phyloP scores from a whole-genome alignment of 768 basidiomycete species.

The Neoboletus subvelutipes region DNA sequence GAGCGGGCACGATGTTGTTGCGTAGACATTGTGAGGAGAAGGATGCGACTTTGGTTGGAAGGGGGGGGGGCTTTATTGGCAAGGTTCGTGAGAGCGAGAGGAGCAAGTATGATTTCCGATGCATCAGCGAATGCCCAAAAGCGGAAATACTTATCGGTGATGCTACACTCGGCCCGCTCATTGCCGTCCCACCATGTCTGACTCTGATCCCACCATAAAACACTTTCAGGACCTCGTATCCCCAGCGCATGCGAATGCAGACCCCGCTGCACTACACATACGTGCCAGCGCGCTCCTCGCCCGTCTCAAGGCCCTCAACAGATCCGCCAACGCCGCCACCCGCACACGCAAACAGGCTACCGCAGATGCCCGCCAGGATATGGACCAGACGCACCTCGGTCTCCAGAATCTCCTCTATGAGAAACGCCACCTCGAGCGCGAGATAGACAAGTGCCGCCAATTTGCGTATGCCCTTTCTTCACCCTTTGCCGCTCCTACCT shows the following conservation, averaged over 20 bases:
- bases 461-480: slow-evolving; percentile 59
- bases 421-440: slow-evolving; percentile 84
- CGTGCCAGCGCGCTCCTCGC: slow-evolving; percentile 76
- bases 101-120: slow-evolving; percentile 3
- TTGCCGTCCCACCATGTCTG: slow-evolving; percentile 25
- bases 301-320: slow-evolving; percentile 76
- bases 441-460: slow-evolving; percentile 90
- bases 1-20: slow-evolving; percentile 57
- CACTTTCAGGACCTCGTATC: slow-evolving; percentile 65
- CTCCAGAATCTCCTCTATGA: slow-evolving; percentile 88
- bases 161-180: slow-evolving; percentile 7
- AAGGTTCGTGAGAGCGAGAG: slow-evolving; percentile 15
- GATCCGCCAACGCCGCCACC: slow-evolving; percentile 68
- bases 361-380: slow-evolving; percentile 73
- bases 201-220: slow-evolving; percentile 52
- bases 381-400: slow-evolving; percentile 87
- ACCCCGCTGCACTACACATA: slow-evolving; percentile 47
- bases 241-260: slow-evolving; percentile 45
- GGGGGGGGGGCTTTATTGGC: slow-evolving; percentile 17
- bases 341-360: slow-evolving; percentile 72
- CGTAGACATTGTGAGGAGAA: slow-evolving; percentile 19
- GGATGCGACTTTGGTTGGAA: background rate
- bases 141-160: background rate
- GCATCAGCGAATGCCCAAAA: slow-evolving; percentile 18
- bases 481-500: background rate